Base-by-base conservation (phyloP, 2,329 filamentous ascomycete species). In the Cryphonectria naterciae region DNA sequence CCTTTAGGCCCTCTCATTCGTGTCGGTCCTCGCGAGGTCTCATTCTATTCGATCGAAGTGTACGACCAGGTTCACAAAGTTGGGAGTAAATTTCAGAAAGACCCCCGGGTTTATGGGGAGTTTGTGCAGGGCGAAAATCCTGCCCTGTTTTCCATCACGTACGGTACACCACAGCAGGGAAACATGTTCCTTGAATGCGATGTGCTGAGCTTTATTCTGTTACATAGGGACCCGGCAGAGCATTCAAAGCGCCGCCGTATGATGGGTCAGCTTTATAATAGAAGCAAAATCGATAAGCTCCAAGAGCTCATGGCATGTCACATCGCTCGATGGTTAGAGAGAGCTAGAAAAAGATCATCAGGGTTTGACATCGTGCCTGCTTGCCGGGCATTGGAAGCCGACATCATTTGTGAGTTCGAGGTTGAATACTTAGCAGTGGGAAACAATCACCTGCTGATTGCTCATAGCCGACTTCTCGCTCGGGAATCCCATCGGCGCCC, bases 111-210 rank as follows among this genome's bases (percentile, higher is more conserved):
- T 0, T 78, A 78, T 69, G 77, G 77, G 6, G 73, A 77, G 28
- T 78, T 78, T 35, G 74, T 78, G 0, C 77, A 78, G 69, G 77
- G 73, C 43, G 75, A 75, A 0, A 76, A 77, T 64, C 77, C 77
- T 1, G 77, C 77, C 0, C 72, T 78, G 0, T 78, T 78, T 43
- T 78, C 77, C 0, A 74, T 78, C 28, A 77, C 77, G 77, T 73
- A 71, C 11, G 72, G 25, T 4, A 1, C 32, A n/a, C 22, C 4
- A 32, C 11, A 76, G 75, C 37, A 73, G 78, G 37, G 37, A 10
- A 13, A 39, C 2, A 39, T 39, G 8, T 11, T 39, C 11, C 8
- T 13, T 39, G 10, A 39, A 13, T 13, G 37, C 10, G 37, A 39
- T 11, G 2, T 39, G 10, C 37, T 39, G 37, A 39, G 37, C 13